Conservation (phyloP, 768 basidiomycete genomes). For the Hydnomerulius pinastri region DNA sequence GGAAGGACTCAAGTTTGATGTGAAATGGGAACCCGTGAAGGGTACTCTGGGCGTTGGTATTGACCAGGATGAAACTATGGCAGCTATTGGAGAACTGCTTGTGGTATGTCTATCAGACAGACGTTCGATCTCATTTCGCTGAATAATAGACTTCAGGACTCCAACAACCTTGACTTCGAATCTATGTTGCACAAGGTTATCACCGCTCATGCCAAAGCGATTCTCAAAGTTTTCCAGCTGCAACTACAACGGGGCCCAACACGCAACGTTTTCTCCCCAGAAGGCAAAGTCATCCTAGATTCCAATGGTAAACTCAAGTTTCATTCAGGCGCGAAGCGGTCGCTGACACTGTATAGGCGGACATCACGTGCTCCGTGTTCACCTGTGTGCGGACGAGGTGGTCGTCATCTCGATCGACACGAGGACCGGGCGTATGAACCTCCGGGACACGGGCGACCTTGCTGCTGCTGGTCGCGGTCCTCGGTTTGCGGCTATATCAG, state of each 20-base stretch:
- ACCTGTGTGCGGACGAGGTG: constrained; percentile 75
- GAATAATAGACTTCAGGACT: constrained; percentile 42
- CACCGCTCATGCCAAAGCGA: constrained; percentile 61
- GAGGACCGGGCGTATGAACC: constrained; percentile 74
- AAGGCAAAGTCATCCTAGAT: constrained; percentile 58
- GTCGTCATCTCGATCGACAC: constrained; percentile 78
- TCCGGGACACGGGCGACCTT: constrained; percentile 81
- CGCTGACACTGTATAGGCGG: constrained; percentile 42
- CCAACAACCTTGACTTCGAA: constrained; percentile 75
- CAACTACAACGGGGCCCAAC: constrained; percentile 54
- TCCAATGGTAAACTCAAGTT: constrained; percentile 51
- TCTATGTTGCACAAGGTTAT: constrained; percentile 63
- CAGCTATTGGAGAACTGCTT: constrained; percentile 44
- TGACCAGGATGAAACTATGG: constrained; percentile 45
- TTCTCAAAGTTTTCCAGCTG: constrained; percentile 57
- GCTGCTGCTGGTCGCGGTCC: constrained; percentile 71
- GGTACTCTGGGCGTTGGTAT: constrained; percentile 65
- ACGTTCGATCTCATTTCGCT: neutral
- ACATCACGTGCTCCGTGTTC: constrained; percentile 60
- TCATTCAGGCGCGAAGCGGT: neutral
- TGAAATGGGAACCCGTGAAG: constrained; percentile 76
- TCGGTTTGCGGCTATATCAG: constrained; percentile 59
- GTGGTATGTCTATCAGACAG: constrained; percentile 51
- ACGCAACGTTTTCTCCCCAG: constrained; percentile 59
- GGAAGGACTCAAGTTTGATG: constrained; percentile 66